Evolutionary conservation across 2,329 filamentous ascomycete genomes (phyloP).

Genomic region (Pseudogymnoascus sp.): DNA sequence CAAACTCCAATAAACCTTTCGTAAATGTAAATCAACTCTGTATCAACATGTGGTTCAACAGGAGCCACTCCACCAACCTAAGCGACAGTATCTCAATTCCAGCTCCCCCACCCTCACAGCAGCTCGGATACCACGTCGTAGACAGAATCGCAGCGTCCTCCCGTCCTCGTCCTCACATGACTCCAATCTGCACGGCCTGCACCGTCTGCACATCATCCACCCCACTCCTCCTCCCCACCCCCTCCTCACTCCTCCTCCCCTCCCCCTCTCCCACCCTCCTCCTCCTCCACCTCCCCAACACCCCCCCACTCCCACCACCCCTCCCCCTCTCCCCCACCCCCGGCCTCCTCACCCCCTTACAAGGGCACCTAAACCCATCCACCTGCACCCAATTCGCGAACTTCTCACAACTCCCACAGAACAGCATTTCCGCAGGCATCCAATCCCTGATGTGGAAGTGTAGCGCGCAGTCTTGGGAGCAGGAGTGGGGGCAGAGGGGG

Average conservation of each 20-base stretch:
- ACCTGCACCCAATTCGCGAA: not conserved
- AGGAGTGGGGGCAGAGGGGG: not conserved
- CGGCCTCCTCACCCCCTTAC: not conserved
- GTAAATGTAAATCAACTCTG: not conserved
- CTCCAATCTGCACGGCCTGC: not conserved
- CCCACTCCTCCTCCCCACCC: no score
- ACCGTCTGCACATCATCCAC: not conserved
- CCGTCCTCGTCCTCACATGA: not conserved
- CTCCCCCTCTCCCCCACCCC: not conserved
- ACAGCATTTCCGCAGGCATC: not conserved
- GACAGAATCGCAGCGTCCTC: no score
- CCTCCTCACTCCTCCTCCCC: no score
- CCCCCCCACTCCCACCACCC: not conserved
- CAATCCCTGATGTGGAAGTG: not conserved
- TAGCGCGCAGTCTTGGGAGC: not conserved
- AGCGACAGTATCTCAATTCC: no score
- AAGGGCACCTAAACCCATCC: not conserved
- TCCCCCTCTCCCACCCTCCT: not conserved
- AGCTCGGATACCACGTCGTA: not conserved
- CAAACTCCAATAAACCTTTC: not conserved
- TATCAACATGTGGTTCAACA: not conserved
- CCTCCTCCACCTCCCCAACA: not conserved
- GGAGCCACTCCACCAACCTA: not conserved
- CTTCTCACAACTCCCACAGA: not conserved
- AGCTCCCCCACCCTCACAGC: no score